phyloP scores from a whole-genome alignment of 2,329 filamentous ascomycete genomes.

The Coniochaeta ligniaria region DNA sequence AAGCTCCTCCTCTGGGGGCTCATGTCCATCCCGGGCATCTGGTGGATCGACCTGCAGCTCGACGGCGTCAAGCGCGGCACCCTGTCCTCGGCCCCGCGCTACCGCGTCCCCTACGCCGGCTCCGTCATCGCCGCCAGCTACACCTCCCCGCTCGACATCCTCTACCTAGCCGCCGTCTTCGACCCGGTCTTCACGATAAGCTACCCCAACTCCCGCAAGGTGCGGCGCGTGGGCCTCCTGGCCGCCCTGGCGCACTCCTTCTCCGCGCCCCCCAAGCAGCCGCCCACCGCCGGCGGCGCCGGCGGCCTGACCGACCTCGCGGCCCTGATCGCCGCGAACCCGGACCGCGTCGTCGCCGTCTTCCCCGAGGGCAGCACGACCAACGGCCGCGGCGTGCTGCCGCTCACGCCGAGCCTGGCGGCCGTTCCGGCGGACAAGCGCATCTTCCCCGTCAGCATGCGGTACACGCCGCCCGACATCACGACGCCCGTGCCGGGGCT shows the following conservation, averaged over 20 bases:
- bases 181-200: conserved; percentile 88
- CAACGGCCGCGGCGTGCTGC: conserved; percentile 84
- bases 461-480: conserved; percentile 83
- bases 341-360: conserved; percentile 69
- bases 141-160: conserved; percentile 84
- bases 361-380: conserved; percentile 94
- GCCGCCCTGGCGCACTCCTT: conserved; percentile 63
- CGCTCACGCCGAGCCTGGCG: conserved; percentile 71
- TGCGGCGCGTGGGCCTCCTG: conserved; percentile 71
- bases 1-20: conserved; percentile 86
- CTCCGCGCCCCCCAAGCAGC: conserved; percentile 27
- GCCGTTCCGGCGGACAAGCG: conserved; percentile 58
- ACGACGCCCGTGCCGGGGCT: conserved; percentile 77
- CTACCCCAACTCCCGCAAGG: conserved; percentile 66
- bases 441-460: conserved; percentile 85
- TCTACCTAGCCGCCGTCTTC: conserved; percentile 94
- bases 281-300: conserved; percentile 34
- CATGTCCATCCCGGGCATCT: conserved; percentile 83
- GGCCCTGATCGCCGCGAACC: conserved; percentile 59
- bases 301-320: conserved; percentile 51
- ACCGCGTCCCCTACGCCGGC: conserved; percentile 69
- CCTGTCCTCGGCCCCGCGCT: conserved; percentile 63
- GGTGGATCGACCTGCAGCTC: conserved; percentile 98
- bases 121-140: conserved; percentile 85
- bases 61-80: conserved; percentile 93